Evolutionary conservation across 176 grass and related monocot genomes (phyloP), one percentile per base, ranked within the genome.

Genomic region (Elymus sibiricus): DNA sequence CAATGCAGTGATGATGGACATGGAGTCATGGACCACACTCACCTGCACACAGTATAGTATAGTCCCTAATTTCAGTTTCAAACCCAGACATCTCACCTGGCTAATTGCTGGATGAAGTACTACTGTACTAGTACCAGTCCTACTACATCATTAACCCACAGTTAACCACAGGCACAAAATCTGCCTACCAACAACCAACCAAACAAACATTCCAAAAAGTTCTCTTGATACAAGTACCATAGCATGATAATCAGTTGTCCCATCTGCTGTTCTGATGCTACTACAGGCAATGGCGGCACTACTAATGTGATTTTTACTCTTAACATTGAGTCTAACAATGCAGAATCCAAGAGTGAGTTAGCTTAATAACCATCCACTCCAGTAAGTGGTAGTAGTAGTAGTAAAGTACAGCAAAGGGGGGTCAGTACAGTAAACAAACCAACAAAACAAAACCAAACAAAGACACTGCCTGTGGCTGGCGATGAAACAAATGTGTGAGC

Each of bases 401-500:
- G 32, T 60, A 2, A 21, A 77, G 13, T 24, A 24, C 39, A 31
- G 40, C 7, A 29, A 7, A 15, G 43, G 72, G 71, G 13, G 11
- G 43, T 0, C 43, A 49, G 43, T 32, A 46, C 8, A 17, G 15
- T 46, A 55, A 53, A 76, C 74, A 32, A 76, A 32, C 26, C 21
- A 76, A 76, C 1, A 31, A 53, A 76, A 15, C 42, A 53, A 21
- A 29, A 3, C 25, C 25, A 32, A 47, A 32, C 39, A 24, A 21
- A 15, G 42, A 74, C 22, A 62, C 59, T 62, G 59, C 49, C 49
- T 53, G 49, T 19, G 59, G 22, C 43, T 49, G 72, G 43, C 74
- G 74, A 76, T 55, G 74, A 76, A 55, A 75, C 72, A 75, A 75
- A 75, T 49, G 74, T 15, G 27, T 76, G 74, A 76, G 74, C 74